Percentiles rank a stretch among this genome's conserved stretches.
phyloP scores from a whole-genome alignment of 805 yeast species.

The Peterozyma toletana region DNA sequence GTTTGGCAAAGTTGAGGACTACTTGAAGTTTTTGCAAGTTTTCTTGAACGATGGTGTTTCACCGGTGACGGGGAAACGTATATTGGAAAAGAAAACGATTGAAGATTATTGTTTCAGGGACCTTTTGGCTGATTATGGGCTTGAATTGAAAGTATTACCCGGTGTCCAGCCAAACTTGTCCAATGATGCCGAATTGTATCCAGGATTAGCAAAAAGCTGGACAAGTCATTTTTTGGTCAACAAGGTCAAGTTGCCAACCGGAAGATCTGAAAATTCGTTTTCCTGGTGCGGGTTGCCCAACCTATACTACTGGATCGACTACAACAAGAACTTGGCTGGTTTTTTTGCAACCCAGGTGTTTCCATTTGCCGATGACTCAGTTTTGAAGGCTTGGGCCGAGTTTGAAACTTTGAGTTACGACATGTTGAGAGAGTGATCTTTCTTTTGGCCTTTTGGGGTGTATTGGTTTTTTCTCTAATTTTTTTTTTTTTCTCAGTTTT shows the following conservation, averaged over 20 bases:
- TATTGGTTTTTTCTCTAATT: too few species aligned
- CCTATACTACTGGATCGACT: slow-evolving; percentile 33
- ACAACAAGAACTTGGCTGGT: slow-evolving; percentile 30
- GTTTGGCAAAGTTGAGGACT: slow-evolving; percentile 32
- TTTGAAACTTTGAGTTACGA: not conserved
- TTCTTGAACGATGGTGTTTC: slow-evolving; percentile 35
- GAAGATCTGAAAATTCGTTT: slow-evolving; percentile 26
- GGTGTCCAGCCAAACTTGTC: slow-evolving; percentile 9
- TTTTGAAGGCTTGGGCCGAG: not conserved
- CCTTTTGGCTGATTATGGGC: slow-evolving; percentile 23
- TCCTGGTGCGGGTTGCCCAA: slow-evolving; percentile 35
- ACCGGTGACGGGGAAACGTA: slow-evolving; percentile 19
- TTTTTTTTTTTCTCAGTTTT: too few species aligned
- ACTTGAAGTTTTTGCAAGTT: slow-evolving; percentile 27
- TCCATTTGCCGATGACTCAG: slow-evolving; percentile 19
- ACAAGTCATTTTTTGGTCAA: slow-evolving; percentile 21
- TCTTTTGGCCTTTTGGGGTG: too few species aligned
- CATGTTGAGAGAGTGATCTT: too few species aligned
- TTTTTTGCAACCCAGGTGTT: slow-evolving; percentile 28
- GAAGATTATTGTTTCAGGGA: slow-evolving; percentile 22
- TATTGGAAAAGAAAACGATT: slow-evolving; percentile 24
- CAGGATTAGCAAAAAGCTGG: slow-evolving; percentile 20
- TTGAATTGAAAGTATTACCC: slow-evolving; percentile 14
- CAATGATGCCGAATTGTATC: slow-evolving; percentile 12
- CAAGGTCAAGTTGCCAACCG: slow-evolving; percentile 23